A percentile compares a stretch with the other conserved stretches of the same genome.
phyloP scores from a whole-genome alignment of 2,329 filamentous ascomycete genomes.

The Aspergillus candidus region DNA sequence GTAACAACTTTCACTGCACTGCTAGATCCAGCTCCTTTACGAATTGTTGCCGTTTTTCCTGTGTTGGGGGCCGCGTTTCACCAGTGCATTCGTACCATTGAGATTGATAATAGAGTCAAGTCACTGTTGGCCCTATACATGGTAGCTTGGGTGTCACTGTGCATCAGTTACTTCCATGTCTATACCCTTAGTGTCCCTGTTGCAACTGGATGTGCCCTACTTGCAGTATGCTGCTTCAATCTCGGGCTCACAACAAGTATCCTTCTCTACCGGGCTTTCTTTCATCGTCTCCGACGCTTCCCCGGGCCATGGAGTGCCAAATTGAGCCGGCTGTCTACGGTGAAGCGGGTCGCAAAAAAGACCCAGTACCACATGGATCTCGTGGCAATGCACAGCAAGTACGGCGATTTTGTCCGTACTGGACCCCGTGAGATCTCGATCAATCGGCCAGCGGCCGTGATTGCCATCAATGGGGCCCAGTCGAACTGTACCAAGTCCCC shows the following conservation, averaged over 20 bases:
- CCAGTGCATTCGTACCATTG: too few species aligned
- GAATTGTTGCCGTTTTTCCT: too few species aligned
- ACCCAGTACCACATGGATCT: conserved; percentile 27
- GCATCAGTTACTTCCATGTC: too few species aligned
- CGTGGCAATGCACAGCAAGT: conserved; percentile 24
- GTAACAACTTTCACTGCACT: too few species aligned
- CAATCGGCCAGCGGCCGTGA: conserved; percentile 12
- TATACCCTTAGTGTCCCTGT: too few species aligned
- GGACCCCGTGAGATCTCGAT: conserved; percentile 22
- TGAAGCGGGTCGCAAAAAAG: conserved; percentile 17
- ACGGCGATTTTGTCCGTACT: conserved; percentile 33
- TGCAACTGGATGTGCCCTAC: too few species aligned
- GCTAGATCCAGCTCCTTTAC: too few species aligned
- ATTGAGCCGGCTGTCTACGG: conserved; percentile 23
- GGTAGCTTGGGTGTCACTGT: too few species aligned
- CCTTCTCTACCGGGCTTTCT: conserved; percentile 12
- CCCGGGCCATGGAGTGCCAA: conserved; percentile 12
- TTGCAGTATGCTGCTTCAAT: too few species aligned
- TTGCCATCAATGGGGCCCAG: conserved; percentile 6
- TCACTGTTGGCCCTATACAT: too few species aligned
- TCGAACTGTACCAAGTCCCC: conserved; percentile 10
- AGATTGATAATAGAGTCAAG: too few species aligned
- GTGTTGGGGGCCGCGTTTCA: too few species aligned
- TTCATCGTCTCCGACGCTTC: conserved; percentile 14
- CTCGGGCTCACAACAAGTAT: neutral